A percentile compares a stretch with the other conserved stretches of the same genome.
phyloP scores from a whole-genome alignment of 805 yeast species.

The Candida glaebosa region DNA sequence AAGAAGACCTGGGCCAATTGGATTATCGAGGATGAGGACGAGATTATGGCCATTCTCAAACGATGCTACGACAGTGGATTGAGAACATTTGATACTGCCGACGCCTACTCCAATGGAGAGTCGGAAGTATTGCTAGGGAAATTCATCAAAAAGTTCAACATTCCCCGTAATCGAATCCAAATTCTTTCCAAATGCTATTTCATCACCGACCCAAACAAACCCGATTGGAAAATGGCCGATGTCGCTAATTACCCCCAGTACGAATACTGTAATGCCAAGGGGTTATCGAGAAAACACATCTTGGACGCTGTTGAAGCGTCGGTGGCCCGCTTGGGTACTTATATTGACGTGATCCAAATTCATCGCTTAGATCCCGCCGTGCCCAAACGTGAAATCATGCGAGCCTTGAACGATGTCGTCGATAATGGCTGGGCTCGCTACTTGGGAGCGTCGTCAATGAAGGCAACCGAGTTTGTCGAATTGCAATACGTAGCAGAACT shows the following conservation, averaged over 20 bases:
- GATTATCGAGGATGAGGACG: conserved; percentile 24
- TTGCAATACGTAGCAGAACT: conserved; percentile 56
- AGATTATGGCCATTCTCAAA: conserved; percentile 20
- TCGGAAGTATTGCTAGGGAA: conserved; percentile 18
- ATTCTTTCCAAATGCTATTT: conserved; percentile 16
- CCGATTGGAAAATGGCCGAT: conserved; percentile 3
- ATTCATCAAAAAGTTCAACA: conserved; percentile 18
- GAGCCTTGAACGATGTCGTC: conserved; percentile 53
- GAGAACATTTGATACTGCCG: conserved; percentile 22
- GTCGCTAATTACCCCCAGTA: conserved; percentile 7
- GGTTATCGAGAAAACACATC: conserved; percentile 39
- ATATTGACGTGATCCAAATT: conserved; percentile 53
- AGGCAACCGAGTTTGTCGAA: conserved; percentile 50
- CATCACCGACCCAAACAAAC: conserved; percentile 9
- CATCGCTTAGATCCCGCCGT: conserved; percentile 50
- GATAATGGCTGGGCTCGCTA: conserved; percentile 47
- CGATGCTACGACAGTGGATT: conserved; percentile 20
- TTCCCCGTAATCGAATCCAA: conserved; percentile 19
- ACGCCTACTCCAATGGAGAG: conserved; percentile 18
- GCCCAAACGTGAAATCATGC: conserved; percentile 54
- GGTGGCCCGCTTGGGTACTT: conserved; percentile 47
- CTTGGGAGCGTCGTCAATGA: conserved; percentile 65
- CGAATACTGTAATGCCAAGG: conserved; percentile 29
- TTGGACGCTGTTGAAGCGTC: conserved; percentile 43
- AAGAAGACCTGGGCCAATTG: conserved; percentile 33